phyloP scores from a whole-genome alignment of 306 rosid species.

The Corylus americana region DNA sequence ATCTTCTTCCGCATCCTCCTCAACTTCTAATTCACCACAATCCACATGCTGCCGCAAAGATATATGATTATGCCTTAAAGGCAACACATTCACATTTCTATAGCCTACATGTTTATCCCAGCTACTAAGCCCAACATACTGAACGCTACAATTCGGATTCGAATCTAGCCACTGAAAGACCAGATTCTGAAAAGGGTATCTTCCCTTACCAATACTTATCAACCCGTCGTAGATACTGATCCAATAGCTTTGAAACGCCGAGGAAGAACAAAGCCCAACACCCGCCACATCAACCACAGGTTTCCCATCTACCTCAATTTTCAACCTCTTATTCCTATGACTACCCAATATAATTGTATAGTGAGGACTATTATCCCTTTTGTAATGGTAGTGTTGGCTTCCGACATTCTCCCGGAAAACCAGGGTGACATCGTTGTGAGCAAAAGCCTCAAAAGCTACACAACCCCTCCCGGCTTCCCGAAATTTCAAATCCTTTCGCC shows the following conservation, averaged over 20 bases:
- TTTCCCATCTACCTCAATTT: conserved; percentile 77
- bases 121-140: conserved; percentile 88
- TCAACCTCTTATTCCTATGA: conserved; percentile 77
- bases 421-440: conserved; percentile 86
- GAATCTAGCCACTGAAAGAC: conserved; percentile 92
- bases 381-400: conserved; percentile 90
- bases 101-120: conserved; percentile 97
- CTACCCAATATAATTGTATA: conserved; percentile 90
- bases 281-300: conserved; percentile 83
- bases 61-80: conserved; percentile 54
- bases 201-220: conserved; percentile 84
- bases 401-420: conserved; percentile 90
- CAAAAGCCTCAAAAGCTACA: conserved; percentile 87
- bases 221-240: conserved; percentile 86
- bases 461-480: conserved; percentile 92
- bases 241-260: conserved; percentile 92
- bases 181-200: conserved; percentile 80
- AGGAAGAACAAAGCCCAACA: conserved; percentile 73
- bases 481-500: conserved; percentile 83
- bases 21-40: conserved; percentile 47
- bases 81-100: conserved; percentile 77
- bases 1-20: conserved; percentile 47
- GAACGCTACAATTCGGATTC: conserved; percentile 72
- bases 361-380: conserved; percentile 85
- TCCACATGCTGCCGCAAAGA: conserved; percentile 62